These are phyloP conservation scores for Clausena lansium DNA, from an alignment of 345 rosid species.

Conservation along the genomic window DNA sequence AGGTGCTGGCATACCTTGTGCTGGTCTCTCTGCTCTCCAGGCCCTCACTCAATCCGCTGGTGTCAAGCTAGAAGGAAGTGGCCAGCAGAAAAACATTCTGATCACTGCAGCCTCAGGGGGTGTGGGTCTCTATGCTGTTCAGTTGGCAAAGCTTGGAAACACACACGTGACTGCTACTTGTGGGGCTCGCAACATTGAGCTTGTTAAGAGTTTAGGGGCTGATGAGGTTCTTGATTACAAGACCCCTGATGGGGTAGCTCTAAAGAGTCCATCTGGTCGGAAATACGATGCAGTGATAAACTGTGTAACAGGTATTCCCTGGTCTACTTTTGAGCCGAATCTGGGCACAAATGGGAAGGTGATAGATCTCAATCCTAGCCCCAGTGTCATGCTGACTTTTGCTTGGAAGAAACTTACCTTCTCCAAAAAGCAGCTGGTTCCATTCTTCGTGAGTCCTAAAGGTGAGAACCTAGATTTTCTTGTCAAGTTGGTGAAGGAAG, in stretches of 20 bases:
- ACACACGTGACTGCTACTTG: constrained; percentile 83
- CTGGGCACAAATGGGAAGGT: constrained; percentile 61
- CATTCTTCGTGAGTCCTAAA: constrained; percentile 35
- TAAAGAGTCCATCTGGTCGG: constrained; percentile 68
- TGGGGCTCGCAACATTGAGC: constrained; percentile 66
- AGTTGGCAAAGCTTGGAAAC: constrained; percentile 69
- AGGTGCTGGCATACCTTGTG: constrained; percentile 59
- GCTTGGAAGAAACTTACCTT: constrained; percentile 52
- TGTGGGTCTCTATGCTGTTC: constrained; percentile 78
- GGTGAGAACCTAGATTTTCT: constrained; percentile 48
- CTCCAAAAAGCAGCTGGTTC: constrained; percentile 69
- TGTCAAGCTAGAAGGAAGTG: constrained; percentile 62
- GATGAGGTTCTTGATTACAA: constrained; percentile 83
- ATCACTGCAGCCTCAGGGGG: constrained; percentile 85
- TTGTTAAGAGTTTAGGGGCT: constrained; percentile 70
- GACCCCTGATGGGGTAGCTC: constrained; percentile 67
- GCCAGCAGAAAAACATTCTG: constrained; percentile 50
- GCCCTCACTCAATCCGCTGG: constrained; percentile 57
- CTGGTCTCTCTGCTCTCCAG: constrained; percentile 66
- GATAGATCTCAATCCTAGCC: constrained; percentile 50
- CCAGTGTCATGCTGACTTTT: constrained; percentile 39
- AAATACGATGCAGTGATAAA: constrained; percentile 73
- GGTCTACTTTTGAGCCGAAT: constrained; percentile 67
- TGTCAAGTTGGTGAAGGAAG: constrained; percentile 52
- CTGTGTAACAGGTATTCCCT: constrained; percentile 57